Conservation (phyloP, 75 land plant species). For the Picea glauca region DNA sequence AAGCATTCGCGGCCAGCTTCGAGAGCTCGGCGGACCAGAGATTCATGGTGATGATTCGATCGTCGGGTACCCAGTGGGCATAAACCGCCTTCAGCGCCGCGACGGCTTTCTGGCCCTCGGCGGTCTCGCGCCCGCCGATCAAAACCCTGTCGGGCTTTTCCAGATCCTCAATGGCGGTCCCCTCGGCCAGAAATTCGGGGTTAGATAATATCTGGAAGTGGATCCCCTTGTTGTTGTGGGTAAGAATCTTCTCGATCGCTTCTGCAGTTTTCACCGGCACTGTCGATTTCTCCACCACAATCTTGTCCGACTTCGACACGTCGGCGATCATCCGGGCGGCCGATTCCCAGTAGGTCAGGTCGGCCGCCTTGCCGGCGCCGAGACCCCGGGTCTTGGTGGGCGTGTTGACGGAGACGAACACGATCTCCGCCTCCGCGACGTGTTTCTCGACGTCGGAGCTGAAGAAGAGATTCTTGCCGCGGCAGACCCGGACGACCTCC, state of each 20-base stretch:
- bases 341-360: conserved; percentile 88
- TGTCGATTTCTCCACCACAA: conserved; percentile 86
- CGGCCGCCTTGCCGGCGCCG: conserved; percentile 87
- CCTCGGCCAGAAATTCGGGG: conserved; percentile 91
- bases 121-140: conserved; percentile 83
- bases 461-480: conserved; percentile 77
- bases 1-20: conserved; percentile 91
- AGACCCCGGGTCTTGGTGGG: conserved; percentile 88
- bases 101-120: conserved; percentile 73
- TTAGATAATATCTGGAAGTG: conserved; percentile 76
- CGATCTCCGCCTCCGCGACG: conserved; percentile 61
- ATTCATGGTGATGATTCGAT: conserved; percentile 74
- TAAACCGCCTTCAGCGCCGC: conserved; percentile 68
- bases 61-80: conserved; percentile 85
- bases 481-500: conserved; percentile 81
- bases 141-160: conserved; percentile 70
- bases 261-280: conserved; percentile 89
- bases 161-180: conserved; percentile 84
- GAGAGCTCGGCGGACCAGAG: conserved; percentile 95
- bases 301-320: conserved; percentile 77
- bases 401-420: conserved; percentile 85
- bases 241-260: conserved; percentile 74
- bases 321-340: conserved; percentile 87
- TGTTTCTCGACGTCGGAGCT: conserved; percentile 75
- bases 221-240: conserved; percentile 87